phyloP scores from a whole-genome alignment of 2,329 filamentous ascomycete species.

The Diaporthe ilicicola region DNA sequence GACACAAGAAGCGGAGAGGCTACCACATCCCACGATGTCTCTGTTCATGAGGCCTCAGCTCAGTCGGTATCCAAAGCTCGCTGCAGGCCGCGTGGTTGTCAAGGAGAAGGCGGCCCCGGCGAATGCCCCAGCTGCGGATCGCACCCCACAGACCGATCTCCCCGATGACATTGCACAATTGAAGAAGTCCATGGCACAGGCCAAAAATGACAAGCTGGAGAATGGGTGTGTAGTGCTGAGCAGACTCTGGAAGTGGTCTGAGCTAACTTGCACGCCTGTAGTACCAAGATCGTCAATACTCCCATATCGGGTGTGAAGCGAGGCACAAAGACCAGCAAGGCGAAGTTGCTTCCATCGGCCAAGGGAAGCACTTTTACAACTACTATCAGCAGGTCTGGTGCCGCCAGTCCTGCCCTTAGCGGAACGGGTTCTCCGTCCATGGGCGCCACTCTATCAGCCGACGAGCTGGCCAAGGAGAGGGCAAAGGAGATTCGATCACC shows the following conservation, averaged over 20 bases:
- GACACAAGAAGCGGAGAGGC: conserved; percentile 54
- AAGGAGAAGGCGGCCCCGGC: conserved; percentile 33
- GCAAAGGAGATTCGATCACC: conserved; percentile 51
- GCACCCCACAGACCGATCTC: conserved; percentile 46
- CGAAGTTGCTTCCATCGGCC: conserved; percentile 41
- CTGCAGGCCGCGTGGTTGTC: conserved; percentile 34
- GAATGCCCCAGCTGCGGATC: conserved; percentile 35
- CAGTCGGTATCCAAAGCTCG: conserved; percentile 31
- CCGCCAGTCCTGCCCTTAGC: conserved; percentile 65
- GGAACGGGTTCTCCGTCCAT: conserved; percentile 62
- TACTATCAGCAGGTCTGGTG: conserved; percentile 53
- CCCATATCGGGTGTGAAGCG: conserved; percentile 39
- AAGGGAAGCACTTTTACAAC: conserved; percentile 52
- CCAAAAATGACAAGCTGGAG: conserved; percentile 53
- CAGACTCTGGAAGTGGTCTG: conserved; percentile 31
- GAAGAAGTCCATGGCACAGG: conserved; percentile 53
- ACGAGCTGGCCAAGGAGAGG: conserved; percentile 63
- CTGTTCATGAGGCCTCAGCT: conserved; percentile 54
- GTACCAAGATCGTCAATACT: conserved; percentile 49
- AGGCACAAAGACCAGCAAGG: conserved; percentile 37
- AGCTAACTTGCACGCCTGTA: conserved; percentile 44
- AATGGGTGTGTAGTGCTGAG: conserved; percentile 49
- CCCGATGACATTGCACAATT: conserved; percentile 57
- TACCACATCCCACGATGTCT: conserved; percentile 60
- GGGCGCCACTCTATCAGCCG: conserved; percentile 57